A percentile compares a stretch with the other conserved stretches of the same genome.
These are phyloP conservation scores for Lactarius evosmus DNA, from an alignment of 768 basidiomycete genomes.

Conservation along the genomic window DNA sequence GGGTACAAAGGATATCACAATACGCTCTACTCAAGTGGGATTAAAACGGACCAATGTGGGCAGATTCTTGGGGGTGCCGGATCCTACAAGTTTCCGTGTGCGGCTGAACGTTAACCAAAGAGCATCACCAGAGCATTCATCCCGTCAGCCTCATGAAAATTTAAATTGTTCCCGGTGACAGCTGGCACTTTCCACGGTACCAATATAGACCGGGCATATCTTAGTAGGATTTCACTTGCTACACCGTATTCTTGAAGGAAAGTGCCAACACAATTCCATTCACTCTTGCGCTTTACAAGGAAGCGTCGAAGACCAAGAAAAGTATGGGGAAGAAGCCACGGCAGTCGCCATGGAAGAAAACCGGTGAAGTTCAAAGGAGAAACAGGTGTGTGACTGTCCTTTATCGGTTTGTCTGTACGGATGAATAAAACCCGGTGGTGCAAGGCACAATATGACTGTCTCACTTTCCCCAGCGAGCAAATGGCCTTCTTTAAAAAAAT, in stretches of 20 bases:
- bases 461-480: too few relatives aligned
- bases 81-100: not conserved
- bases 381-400: not conserved
- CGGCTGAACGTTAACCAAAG: too few relatives aligned
- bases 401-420: too few relatives aligned
- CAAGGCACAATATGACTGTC: too few relatives aligned
- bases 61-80: not conserved
- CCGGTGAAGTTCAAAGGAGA: too few relatives aligned
- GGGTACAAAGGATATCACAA: not conserved
- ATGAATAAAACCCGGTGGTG: too few relatives aligned
- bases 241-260: not conserved
- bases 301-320: not conserved
- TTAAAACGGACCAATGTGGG: not conserved
- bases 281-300: not conserved
- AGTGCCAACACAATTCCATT: not conserved
- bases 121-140: not conserved
- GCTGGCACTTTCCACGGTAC: not conserved
- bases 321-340: not conserved
- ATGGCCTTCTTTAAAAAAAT: too few relatives aligned
- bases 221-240: not conserved
- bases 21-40: not conserved
- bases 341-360: not conserved
- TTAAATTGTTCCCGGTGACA: not conserved
- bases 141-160: not conserved
- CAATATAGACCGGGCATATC: not conserved